Evolutionary conservation across 768 basidiomycete species (phyloP), one percentile per base, ranked within the genome.

Genomic region (Amanita pallidorosea): DNA sequence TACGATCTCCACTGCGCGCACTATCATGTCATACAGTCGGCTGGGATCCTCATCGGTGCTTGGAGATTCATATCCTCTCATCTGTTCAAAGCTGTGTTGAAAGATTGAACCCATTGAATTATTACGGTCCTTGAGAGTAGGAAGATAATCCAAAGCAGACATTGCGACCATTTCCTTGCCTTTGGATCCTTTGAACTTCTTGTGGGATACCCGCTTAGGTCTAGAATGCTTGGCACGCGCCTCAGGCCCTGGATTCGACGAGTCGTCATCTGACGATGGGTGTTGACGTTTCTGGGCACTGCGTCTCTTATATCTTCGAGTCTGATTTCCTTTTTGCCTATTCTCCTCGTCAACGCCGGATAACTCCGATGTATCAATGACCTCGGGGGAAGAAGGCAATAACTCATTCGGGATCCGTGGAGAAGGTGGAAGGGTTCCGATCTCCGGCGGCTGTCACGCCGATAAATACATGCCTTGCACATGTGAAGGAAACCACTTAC

Each of bases 11-110:
- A 81, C 70, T 18, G 72, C 71, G 44, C 64, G 63, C 13, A 62
- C 60, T 41, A 82, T 68, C 27, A 65, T 61, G 15, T 69, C 67
- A 53, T 76, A 67, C 37, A 69, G 58, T 45, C 71, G 64, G 18
- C 72, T 72, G 22, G 58, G 61, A 4, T 67, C 63, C 33, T 69
- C 71, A 23, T 67, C 65, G 6, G 61, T 53, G 27, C 54, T 52
- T 6, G 67, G 66, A 13, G 68, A 65, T 23, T 65, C 61, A 31
- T 64, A 65, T 34, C 56, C 56, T 41, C 60, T 50, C 13, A 49
- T 52, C 13, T 51, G 52, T 25, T 51, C 42, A 42, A 51, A 33
- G 13, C 38, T 42, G 7, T 29, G 17, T n/a, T 38, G 22, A n/a
- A 27, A 13, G n/a, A 15, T 6, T 36, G 47, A 5, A 22, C 48